Conservation (phyloP, 2,329 filamentous ascomycete species). For the Fusarium temperatum region DNA sequence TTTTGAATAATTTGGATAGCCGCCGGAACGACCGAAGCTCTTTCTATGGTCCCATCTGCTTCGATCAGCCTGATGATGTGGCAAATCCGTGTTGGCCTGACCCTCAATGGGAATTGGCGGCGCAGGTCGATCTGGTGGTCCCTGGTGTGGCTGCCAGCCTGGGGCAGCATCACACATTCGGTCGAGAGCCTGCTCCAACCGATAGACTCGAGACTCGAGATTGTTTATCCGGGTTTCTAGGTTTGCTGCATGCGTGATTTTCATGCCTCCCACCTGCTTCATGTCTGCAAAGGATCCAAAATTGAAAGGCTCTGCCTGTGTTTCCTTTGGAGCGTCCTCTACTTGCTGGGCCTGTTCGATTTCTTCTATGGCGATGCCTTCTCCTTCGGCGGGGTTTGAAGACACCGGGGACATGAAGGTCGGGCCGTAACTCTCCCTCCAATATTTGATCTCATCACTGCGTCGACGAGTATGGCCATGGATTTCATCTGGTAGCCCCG, state of each 20-base stretch:
- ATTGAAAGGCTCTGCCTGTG: conserved; percentile 62
- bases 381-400: conserved; percentile 53
- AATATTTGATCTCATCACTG: conserved; percentile 71
- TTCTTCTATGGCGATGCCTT: conserved; percentile 43
- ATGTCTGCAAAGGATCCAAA: conserved; percentile 59
- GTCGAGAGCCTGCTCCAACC: conserved; percentile 62
- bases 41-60: background rate
- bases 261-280: conserved; percentile 62
- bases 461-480: conserved; percentile 56
- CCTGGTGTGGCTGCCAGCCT: conserved; percentile 48
- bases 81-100: background rate
- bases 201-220: conserved; percentile 62
- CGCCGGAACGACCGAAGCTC: conserved; percentile 40
- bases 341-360: conserved; percentile 47
- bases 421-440: conserved; percentile 68
- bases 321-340: conserved; percentile 46
- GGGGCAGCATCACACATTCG: conserved; percentile 59
- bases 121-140: conserved; percentile 39
- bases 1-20: conserved; percentile 43
- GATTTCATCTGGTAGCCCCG: conserved; percentile 57
- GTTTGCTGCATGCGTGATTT: conserved; percentile 64
- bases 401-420: conserved; percentile 62
- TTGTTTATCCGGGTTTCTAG: conserved; percentile 62
- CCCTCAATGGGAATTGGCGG: conserved; percentile 38
- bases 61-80: background rate